These are phyloP conservation scores for Chlorencoelia australis DNA, from an alignment of 2,329 filamentous ascomycete genomes.

Conservation along the genomic window DNA sequence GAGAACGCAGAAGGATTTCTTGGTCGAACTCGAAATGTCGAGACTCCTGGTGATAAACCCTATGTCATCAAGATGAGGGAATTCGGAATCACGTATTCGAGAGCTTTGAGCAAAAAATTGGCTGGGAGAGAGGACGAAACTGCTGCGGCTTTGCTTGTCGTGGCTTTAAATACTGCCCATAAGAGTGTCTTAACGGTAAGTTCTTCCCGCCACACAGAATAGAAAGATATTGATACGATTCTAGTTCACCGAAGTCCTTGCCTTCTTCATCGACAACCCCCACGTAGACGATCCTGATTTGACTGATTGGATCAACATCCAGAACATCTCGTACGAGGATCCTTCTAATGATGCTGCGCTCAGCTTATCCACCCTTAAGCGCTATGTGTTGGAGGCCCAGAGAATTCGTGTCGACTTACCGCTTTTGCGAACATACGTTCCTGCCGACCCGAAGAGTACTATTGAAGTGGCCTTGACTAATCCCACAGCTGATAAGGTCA, in stretches of 20 bases:
- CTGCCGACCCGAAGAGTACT: background rate
- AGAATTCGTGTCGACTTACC: conserved; percentile 33
- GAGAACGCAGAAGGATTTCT: background rate
- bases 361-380: conserved; percentile 50
- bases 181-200: background rate
- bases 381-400: conserved; percentile 60
- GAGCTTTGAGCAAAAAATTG: background rate
- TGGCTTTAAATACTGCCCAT: background rate
- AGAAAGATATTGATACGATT: background rate
- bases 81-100: background rate
- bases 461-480: background rate
- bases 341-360: conserved; percentile 42
- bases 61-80: background rate
- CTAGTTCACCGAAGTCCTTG: background rate
- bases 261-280: background rate
- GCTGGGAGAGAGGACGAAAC: background rate
- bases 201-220: background rate
- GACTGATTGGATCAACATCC: conserved; percentile 41
- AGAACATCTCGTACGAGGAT: conserved; percentile 45
- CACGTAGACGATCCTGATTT: background rate
- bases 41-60: background rate
- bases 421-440: background rate
- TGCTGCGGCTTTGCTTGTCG: background rate
- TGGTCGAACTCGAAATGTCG: background rate
- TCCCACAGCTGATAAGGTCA: background rate